Percentiles rank a stretch among this genome's conserved stretches.
Evolutionary conservation across 164 flowering plant species (phyloP).

Genomic region (Macadamia tetraphylla): DNA sequence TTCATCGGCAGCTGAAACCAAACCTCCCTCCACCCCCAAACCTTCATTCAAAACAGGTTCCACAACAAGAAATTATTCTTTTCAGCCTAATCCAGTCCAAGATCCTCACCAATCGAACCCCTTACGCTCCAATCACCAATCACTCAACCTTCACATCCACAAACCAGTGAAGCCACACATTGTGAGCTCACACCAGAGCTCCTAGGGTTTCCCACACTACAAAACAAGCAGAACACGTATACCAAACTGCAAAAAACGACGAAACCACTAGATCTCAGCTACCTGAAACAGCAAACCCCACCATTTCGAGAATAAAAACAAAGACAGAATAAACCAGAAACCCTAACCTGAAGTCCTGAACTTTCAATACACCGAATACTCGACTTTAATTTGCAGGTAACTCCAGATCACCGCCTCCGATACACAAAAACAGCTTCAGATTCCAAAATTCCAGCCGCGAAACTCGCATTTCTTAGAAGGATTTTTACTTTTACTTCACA

Average conservation of each 20-base stretch:
- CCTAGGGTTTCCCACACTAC: slow-evolving; percentile 2
- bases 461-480: no score
- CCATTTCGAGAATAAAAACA: not conserved
- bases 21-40: not conserved
- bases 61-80: slow-evolving; percentile 2
- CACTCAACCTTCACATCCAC: not conserved
- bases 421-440: not conserved
- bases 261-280: not conserved
- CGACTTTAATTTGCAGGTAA: not conserved
- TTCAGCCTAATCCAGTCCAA: slow-evolving; percentile 10
- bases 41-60: slow-evolving; percentile 12
- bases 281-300: not conserved
- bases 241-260: not conserved
- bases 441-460: slow-evolving; percentile 3
- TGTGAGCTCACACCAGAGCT: not conserved
- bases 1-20: not conserved
- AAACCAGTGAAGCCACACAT: not conserved
- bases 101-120: slow-evolving; percentile 2
- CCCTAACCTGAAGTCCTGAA: not conserved
- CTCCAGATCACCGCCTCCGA: slow-evolving; percentile 7
- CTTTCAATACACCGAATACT: not conserved
- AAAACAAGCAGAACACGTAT: not conserved
- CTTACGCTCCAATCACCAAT: not conserved
- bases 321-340: not conserved
- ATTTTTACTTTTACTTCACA: no score